Evolutionary conservation across 2,329 filamentous ascomycete species (phyloP), one percentile per base, ranked within the genome.

Genomic region (Colletotrichum nymphaeae): DNA sequence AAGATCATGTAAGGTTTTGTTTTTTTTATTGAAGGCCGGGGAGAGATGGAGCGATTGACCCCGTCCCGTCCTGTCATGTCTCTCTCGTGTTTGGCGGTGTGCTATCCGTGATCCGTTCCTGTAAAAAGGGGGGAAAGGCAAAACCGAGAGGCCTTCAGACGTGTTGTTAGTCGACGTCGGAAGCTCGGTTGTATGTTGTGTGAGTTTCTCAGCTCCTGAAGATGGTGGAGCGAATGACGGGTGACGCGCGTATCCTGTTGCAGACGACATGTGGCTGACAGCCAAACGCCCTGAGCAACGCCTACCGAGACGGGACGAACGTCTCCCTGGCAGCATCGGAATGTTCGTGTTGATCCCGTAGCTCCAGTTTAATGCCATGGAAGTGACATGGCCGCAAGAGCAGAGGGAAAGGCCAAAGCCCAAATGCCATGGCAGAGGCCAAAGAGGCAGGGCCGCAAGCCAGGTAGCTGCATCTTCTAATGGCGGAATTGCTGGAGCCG

Each of bases 261-360:
- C 67, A 71, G 66, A 69, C 42, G 19, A 49, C 55, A 59, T 58
- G 53, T 55, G 69, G 65, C 53, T 69, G 65, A 72, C 69, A 63
- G 46, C 53, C 60, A 52, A 60, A 65, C 46, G 70, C 67, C 59
- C 46, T 56, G 67, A 70, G 32, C 60, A 42, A 70, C 70, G 60
- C 56, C 46, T 70, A 66, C 67, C 67, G 72, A 68, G 68, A 74
- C 68, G 68, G 72, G 68, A 74, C 68, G 69, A 72, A 74, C 68
- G 72, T 74, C 68, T 72, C 57, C 57, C 63, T 73, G 67, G 67
- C 63, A 62, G 26, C 56, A 62, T 67, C 28, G 37, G 69, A 32
- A 35, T 30, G 11, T 58, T 69, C 55, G 30, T 59, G 60, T 64
- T 73, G 53, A 73, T 73, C 66, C 42, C 66, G 46, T 30, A 32